phyloP scores from a whole-genome alignment of 139 green algal species.

The Chlamydomonas asymmetrica region DNA sequence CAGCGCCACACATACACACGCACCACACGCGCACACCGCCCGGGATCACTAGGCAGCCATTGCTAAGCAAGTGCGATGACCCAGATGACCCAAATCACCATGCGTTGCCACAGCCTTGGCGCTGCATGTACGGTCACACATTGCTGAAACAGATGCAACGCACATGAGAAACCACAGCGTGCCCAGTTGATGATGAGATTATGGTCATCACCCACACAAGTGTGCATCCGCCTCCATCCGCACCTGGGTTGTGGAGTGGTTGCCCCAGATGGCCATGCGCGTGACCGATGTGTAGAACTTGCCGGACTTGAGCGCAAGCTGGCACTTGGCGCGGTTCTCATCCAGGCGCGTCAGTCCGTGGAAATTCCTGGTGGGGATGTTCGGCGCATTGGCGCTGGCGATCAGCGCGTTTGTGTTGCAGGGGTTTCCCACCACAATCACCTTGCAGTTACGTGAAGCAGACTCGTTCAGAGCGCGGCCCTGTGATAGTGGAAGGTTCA shows the following conservation, averaged over 20 bases:
- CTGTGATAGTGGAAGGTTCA: conserved; percentile 49
- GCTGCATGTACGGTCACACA: no score
- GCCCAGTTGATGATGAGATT: no score
- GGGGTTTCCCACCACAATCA: conserved; percentile 90
- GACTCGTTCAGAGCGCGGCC: conserved; percentile 81
- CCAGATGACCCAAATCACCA: no score
- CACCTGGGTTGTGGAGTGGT: conserved; percentile 94
- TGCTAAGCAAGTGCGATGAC: no score
- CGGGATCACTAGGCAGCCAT: no score
- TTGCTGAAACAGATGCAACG: neutral
- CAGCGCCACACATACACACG: no score
- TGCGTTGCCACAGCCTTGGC: no score
- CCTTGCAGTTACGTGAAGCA: conserved; percentile 75
- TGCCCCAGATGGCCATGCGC: conserved; percentile 90
- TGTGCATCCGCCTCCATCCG: no score
- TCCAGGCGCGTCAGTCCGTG: conserved; percentile 80
- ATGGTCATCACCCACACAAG: no score
- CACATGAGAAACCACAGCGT: neutral
- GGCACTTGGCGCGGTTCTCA: conserved; percentile 91
- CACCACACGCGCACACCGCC: no score
- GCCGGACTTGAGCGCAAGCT: conserved; percentile 85
- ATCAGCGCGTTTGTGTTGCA: conserved; percentile 95
- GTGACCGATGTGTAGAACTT: conserved; percentile 89
- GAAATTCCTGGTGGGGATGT: conserved; percentile 83
- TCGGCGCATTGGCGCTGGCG: conserved; percentile 81